A percentile compares a stretch with the other conserved stretches of the same genome.
These are phyloP conservation scores for Panus rudis DNA, from an alignment of 768 basidiomycete species.

Conservation along the genomic window DNA sequence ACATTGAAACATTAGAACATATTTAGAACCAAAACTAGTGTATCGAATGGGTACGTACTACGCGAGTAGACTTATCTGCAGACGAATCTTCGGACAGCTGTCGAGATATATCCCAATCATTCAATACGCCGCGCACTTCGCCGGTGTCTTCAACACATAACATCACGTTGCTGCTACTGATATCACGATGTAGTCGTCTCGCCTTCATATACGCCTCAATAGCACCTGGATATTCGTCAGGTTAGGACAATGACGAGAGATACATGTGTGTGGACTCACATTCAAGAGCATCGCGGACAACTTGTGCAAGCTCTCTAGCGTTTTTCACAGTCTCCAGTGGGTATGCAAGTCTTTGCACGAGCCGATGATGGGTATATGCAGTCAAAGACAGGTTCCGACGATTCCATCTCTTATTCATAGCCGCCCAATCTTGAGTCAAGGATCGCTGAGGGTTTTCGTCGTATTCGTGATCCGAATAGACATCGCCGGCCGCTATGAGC, in stretches of 20 bases:
- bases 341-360: slow-evolving; percentile 6
- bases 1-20: too few relatives aligned
- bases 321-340: neutral
- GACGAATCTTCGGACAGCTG: too few relatives aligned
- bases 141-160: neutral
- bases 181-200: slow-evolving; percentile 10
- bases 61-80: too few relatives aligned
- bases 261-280: slow-evolving; percentile 6
- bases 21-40: too few relatives aligned
- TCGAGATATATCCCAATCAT: slow-evolving; percentile 8
- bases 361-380: slow-evolving; percentile 3
- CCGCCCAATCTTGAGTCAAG: neutral
- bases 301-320: slow-evolving; percentile 2
- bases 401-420: too few relatives aligned
- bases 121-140: slow-evolving; percentile 6
- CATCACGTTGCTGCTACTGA: slow-evolving; percentile 6
- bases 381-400: too few relatives aligned
- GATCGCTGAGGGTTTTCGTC: neutral
- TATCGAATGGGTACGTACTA: too few relatives aligned
- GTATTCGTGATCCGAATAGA: neutral
- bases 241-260: too few relatives aligned
- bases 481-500: neutral
- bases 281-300: slow-evolving; percentile 2
- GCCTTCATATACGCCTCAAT: too few relatives aligned
- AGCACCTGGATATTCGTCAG: too few relatives aligned